Evolutionary conservation across 352 stramenopile species (phyloP).

Genomic region (Globisporangium solare): DNA sequence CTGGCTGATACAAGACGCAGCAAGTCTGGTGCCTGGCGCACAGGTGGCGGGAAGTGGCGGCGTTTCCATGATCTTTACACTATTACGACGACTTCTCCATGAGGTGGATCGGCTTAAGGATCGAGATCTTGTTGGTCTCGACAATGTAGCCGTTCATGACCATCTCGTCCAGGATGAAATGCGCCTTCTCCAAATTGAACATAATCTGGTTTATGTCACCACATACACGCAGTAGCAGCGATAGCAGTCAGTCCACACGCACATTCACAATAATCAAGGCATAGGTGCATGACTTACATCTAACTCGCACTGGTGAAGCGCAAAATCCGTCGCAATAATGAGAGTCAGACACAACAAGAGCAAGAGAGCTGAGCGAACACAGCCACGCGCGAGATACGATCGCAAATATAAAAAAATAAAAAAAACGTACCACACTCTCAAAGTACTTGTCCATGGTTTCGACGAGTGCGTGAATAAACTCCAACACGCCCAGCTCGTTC

Average conservation of each 20-base stretch:
- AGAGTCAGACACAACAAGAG: neutral
- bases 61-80: too few relatives aligned
- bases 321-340: neutral
- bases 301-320: slow-evolving; percentile 64
- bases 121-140: slow-evolving; percentile 99
- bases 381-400: neutral
- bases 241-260: slow-evolving; percentile 4
- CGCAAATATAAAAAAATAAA: neutral
- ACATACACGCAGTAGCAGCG: slow-evolving; percentile 6
- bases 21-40: neutral
- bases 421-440: slow-evolving; percentile 91
- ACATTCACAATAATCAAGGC: neutral
- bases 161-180: slow-evolving; percentile 94
- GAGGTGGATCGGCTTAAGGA: slow-evolving; percentile 97
- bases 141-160: slow-evolving; percentile 99
- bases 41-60: too few relatives aligned
- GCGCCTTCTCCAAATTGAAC: slow-evolving; percentile 90
- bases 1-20: neutral
- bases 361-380: neutral
- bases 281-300: slow-evolving; percentile 48
- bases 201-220: slow-evolving; percentile 59
- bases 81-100: slow-evolving; percentile 95
- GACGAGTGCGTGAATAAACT: slow-evolving; percentile 99
- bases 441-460: slow-evolving; percentile 99
- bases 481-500: slow-evolving; percentile 99